Base-by-base conservation (phyloP, 2,329 filamentous ascomycete genomes). In the Penicillium sp. region DNA sequence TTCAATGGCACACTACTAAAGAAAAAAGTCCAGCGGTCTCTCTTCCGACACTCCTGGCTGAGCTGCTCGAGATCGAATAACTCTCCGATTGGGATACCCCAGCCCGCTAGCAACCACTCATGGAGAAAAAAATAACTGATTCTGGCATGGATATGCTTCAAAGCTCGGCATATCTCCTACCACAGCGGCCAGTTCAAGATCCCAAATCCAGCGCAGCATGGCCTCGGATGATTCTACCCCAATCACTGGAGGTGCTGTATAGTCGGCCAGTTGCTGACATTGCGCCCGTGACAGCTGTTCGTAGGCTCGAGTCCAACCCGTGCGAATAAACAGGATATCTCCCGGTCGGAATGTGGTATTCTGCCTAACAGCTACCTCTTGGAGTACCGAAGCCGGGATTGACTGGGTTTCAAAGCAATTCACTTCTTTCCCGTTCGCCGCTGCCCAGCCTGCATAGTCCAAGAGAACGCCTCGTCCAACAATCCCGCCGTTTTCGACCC, bases 291-390 rank as follows among this genome's bases (percentile, higher is more conserved):
- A 64, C 2, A 78, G 68, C 8, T 66, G 66, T 6, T 77, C 68
- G 66, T 82, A 79, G 4, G 71, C 78, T 17, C 76, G 71, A 0
- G 77, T 77, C 72, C 80, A 85, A 9, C 83, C 83, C 0, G 79
- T 79, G 25, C 83, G 79, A 43, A 86, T 75, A 61, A 87, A 77
- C 42, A 87, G 74, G 31, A 87, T 82, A 57, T 87, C 84, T 15
- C 84, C 84, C 12, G 31, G 31, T 6, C 70, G 73, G 42, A 83
- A 76, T 1, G 71, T 68, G 0, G 77, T 75, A 21, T 75, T 73
- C 62, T 83, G 76, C 42, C 73, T 73, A 55, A 70, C 67, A 0
- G 79, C 79, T 9, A 83, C 74, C 25, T 75, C 70, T 49, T 79
- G 69, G 1, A 86, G 70, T 1, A 73, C 70, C 0, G 69, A 68